Conservation (phyloP, 345 rosid species). For the Hirschfeldia incana region DNA sequence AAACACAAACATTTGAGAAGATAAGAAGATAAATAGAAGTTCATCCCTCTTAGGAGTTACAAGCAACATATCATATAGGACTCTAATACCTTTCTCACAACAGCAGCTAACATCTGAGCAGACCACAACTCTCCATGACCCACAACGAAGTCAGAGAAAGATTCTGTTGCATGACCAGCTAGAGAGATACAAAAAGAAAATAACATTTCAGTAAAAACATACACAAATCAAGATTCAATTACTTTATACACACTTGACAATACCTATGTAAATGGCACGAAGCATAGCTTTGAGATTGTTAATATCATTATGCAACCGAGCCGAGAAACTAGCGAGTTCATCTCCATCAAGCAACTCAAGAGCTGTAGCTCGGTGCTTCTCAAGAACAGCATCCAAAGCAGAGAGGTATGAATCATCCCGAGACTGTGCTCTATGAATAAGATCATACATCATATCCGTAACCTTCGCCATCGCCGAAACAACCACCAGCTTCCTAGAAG, state of each 20-base stretch:
- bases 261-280: neutral
- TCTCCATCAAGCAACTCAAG: conserved; percentile 76
- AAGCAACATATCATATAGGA: neutral
- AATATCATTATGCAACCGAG: conserved; percentile 70
- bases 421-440: neutral
- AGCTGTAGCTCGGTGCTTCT: conserved; percentile 77
- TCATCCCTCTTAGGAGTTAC: neutral
- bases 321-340: conserved; percentile 63
- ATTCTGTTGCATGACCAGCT: conserved; percentile 98
- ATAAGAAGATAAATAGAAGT: conserved; percentile 37
- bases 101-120: conserved; percentile 84
- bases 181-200: conserved; percentile 32
- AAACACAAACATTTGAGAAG: conserved; percentile 15
- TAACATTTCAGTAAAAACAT: neutral
- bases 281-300: conserved; percentile 69
- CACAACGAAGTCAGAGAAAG: conserved; percentile 91
- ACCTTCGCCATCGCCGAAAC: conserved; percentile 92
- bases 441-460: neutral
- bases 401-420: conserved; percentile 78
- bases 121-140: conserved; percentile 99
- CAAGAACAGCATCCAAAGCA: conserved; percentile 71
- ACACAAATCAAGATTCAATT: neutral
- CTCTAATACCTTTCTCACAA: conserved; percentile 64
- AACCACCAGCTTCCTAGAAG: conserved; percentile 79
- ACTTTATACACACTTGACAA: neutral